Conservation (phyloP, 805 yeast species). For the Spathaspora girioi region DNA sequence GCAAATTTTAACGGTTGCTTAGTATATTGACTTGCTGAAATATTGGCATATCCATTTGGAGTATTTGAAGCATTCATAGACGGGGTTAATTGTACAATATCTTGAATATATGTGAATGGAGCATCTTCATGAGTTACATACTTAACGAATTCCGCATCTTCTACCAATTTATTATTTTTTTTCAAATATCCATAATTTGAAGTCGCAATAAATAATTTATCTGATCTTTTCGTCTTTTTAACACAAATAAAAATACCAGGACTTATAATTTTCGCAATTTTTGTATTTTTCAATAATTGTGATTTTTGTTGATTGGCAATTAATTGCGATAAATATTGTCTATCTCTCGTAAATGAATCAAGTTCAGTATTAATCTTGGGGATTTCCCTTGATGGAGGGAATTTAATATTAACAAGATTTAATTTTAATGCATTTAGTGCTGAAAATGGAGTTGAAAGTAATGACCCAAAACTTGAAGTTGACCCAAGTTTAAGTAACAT, state of each 20-base stretch:
- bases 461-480: slow-evolving; percentile 15
- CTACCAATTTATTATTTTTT: slow-evolving; percentile 65
- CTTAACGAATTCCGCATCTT: slow-evolving; percentile 73
- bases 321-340: slow-evolving; percentile 37
- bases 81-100: slow-evolving; percentile 67
- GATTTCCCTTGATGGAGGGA: slow-evolving; percentile 58
- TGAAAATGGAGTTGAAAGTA: slow-evolving; percentile 16
- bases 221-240: slow-evolving; percentile 40
- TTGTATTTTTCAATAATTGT: slow-evolving; percentile 57
- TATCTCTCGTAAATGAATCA: slow-evolving; percentile 38
- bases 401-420: slow-evolving; percentile 47
- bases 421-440: slow-evolving; percentile 23
- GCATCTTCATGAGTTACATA: slow-evolving; percentile 17
- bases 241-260: slow-evolving; percentile 87
- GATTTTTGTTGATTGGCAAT: slow-evolving; percentile 42
- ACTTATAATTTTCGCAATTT: slow-evolving; percentile 59
- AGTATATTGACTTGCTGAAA: slow-evolving; percentile 81
- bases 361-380: slow-evolving; percentile 38
- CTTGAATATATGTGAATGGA: slow-evolving; percentile 49
- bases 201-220: slow-evolving; percentile 65
- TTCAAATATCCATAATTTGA: slow-evolving; percentile 85
- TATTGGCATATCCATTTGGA: slow-evolving; percentile 82
- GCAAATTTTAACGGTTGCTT: slow-evolving; percentile 68
- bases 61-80: slow-evolving; percentile 66
- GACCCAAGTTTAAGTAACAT: slow-evolving; percentile 54